Percentiles rank a stretch among this genome's conserved stretches.
phyloP scores from a whole-genome alignment of 495 filamentous ascomycete species.

The Trichoderma gamsii region DNA sequence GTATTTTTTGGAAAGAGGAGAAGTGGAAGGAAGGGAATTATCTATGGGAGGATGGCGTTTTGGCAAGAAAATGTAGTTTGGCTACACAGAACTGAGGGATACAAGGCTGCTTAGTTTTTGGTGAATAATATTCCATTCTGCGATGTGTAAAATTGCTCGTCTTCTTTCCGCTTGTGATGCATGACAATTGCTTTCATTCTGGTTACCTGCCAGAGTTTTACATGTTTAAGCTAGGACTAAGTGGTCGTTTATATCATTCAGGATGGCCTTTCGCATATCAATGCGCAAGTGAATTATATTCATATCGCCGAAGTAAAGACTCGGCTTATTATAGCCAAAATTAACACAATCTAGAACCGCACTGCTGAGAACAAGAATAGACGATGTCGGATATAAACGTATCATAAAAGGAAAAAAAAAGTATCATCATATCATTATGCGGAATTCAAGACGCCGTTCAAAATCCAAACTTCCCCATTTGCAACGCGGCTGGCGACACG shows the following conservation, averaged over 20 bases:
- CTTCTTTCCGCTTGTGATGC: not conserved
- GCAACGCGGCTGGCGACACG: constrained; percentile 63
- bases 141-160: not conserved
- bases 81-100: not conserved
- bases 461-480: constrained; percentile 82
- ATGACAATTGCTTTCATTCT: too few relatives aligned
- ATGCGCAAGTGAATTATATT: too few relatives aligned
- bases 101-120: not conserved
- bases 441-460: constrained; percentile 64
- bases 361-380: too few relatives aligned
- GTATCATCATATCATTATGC: constrained; percentile 21
- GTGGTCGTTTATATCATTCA: too few relatives aligned
- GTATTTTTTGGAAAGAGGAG: not conserved
- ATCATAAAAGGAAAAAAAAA: not conserved
- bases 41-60: not conserved
- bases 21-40: not conserved
- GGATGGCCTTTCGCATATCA: too few relatives aligned
- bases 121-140: not conserved
- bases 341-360: too few relatives aligned
- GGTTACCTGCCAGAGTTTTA: too few relatives aligned
- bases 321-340: too few relatives aligned
- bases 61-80: not conserved
- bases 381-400: not conserved
- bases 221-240: too few relatives aligned
- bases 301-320: too few relatives aligned